A percentile compares a stretch with the other conserved stretches of the same genome.
Evolutionary conservation across 345 rosid species (phyloP).

Genomic region (Salix arbutifolia): DNA sequence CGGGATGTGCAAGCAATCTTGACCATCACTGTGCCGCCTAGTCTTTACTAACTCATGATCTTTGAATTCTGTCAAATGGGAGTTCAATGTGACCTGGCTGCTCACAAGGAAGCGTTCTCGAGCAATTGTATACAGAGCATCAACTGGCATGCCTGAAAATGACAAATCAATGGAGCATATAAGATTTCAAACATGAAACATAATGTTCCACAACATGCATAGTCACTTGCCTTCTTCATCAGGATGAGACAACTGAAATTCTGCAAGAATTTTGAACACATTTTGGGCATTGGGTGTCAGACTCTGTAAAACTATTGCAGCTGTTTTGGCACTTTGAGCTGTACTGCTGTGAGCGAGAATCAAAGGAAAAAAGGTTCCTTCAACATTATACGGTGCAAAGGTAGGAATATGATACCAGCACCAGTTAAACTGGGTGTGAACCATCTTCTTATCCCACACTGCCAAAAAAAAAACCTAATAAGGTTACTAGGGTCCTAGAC

Average conservation of each 20-base stretch:
- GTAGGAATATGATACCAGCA: conserved; percentile 88
- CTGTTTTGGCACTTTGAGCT: conserved; percentile 75
- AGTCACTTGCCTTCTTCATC: conserved; percentile 67
- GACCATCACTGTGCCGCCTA: conserved; percentile 69
- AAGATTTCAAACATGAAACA: not conserved
- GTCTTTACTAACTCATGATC: conserved; percentile 90
- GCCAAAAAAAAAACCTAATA: conserved; percentile 8
- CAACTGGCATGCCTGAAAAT: conserved; percentile 66
- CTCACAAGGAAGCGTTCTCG: conserved; percentile 89
- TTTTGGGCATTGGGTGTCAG: conserved; percentile 91
- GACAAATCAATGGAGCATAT: not conserved
- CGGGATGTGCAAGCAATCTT: conserved; percentile 77
- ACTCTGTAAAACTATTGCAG: conserved; percentile 83
- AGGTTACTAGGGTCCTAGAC: not conserved
- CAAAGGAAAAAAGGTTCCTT: conserved; percentile 79
- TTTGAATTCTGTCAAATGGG: conserved; percentile 88
- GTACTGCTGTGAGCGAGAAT: conserved; percentile 68
- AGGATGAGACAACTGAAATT: conserved; percentile 69
- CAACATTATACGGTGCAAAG: conserved; percentile 71
- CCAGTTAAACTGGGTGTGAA: conserved; percentile 85
- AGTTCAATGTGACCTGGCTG: conserved; percentile 77
- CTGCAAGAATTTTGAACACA: conserved; percentile 82
- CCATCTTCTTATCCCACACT: conserved; percentile 99
- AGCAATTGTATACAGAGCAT: conserved; percentile 53
- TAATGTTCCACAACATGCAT: not conserved